Percentiles rank a stretch among this genome's conserved stretches.
These are phyloP conservation scores for Stagonosporopsis rhizophila DNA, from an alignment of 2,329 filamentous ascomycete species.

Conservation along the genomic window DNA sequence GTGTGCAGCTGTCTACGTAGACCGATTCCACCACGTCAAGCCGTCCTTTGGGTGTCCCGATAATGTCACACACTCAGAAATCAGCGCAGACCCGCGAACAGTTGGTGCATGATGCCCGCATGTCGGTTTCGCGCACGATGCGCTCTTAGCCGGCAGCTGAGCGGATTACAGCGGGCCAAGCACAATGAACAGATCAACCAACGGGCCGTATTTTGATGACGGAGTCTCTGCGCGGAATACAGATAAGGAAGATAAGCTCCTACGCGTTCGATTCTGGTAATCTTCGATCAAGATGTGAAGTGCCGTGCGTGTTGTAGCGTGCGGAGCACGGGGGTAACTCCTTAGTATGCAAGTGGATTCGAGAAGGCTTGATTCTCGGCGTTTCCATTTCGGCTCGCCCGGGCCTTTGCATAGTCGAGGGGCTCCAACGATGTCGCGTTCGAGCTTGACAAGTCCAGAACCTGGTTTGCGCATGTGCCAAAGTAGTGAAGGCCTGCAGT, in stretches of 20 bases:
- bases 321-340: neutral
- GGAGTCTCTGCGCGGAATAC: neutral
- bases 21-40: neutral
- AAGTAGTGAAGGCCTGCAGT: neutral
- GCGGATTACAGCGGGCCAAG: slow-evolving; percentile 9
- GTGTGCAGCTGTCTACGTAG: neutral
- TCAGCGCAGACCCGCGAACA: neutral
- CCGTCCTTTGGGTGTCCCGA: neutral
- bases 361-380: neutral
- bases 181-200: neutral
- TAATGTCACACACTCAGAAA: neutral
- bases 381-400: neutral
- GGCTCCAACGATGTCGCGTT: too few species aligned
- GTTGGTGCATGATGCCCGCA: neutral
- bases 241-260: slow-evolving; percentile 14
- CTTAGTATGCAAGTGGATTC: neutral
- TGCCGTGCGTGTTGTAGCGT: neutral
- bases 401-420: neutral
- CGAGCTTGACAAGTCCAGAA: neutral
- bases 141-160: slow-evolving; percentile 4
- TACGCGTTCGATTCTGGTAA: slow-evolving; percentile 11
- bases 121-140: neutral
- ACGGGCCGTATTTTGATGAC: neutral
- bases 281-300: neutral
- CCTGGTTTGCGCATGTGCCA: neutral